Conservation (phyloP, 345 rosid genomes). For the Gossypium mustelinum region DNA sequence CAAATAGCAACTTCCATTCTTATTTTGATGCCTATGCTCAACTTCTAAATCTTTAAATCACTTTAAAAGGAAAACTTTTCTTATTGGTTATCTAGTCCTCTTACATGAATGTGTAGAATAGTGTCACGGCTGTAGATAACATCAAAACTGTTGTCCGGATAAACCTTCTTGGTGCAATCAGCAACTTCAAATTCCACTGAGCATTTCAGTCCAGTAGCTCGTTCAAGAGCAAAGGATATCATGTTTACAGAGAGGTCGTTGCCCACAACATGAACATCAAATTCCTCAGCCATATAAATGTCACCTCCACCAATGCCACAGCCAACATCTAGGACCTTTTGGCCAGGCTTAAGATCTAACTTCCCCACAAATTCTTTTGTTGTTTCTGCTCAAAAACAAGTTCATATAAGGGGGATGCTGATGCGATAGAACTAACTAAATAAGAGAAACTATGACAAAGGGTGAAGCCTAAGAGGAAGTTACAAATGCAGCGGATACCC, state of each 20-base stretch:
- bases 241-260: constrained; percentile 89
- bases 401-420: not conserved
- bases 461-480: not conserved
- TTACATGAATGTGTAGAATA: constrained; percentile 87
- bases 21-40: not conserved
- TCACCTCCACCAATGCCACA: constrained; percentile 99
- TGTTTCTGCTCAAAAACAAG: constrained; percentile 55
- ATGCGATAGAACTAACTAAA: not conserved
- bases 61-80: not conserved
- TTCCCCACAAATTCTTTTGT: constrained; percentile 90
- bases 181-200: constrained; percentile 95
- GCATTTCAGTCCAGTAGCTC: constrained; percentile 82
- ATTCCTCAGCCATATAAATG: constrained; percentile 96
- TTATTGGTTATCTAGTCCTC: not conserved
- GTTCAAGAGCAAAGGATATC: constrained; percentile 94
- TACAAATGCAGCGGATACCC: not conserved
- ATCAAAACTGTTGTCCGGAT: constrained; percentile 77
- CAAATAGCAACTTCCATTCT: constrained; percentile 4
- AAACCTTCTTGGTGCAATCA: constrained; percentile 83
- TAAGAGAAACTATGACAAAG: not conserved
- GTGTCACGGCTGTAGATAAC: constrained; percentile 98
- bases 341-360: constrained; percentile 85
- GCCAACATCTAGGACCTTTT: constrained; percentile 96
- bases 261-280: constrained; percentile 84
- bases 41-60: not conserved